phyloP scores from a whole-genome alignment of 371 early-diverging fungal genomes.

The Mucor saturninus region DNA sequence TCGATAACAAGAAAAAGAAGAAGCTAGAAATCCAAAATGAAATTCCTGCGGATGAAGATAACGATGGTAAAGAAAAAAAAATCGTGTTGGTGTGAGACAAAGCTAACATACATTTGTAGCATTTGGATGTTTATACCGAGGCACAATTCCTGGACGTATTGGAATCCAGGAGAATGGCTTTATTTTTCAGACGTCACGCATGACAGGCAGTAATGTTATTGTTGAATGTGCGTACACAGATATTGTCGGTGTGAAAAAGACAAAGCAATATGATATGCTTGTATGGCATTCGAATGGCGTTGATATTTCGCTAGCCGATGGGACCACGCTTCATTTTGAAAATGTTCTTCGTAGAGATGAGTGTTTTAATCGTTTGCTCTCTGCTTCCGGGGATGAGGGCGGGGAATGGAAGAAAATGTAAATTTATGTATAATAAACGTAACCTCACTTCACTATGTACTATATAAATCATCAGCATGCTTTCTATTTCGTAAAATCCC shows the following conservation, averaged over 20 bases:
- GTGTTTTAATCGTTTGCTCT: slow-evolving; percentile 44
- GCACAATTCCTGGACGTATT: slow-evolving; percentile 43
- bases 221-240: slow-evolving; percentile 41
- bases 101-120: slow-evolving; percentile 15
- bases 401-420: slow-evolving; percentile 30
- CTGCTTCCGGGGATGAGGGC: slow-evolving; percentile 36
- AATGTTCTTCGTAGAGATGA: slow-evolving; percentile 47
- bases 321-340: slow-evolving; percentile 43
- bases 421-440: background rate
- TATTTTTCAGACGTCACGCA: slow-evolving; percentile 44
- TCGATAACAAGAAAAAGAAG: slow-evolving; percentile 24
- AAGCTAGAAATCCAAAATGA: slow-evolving; percentile 3
- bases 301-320: slow-evolving; percentile 33
- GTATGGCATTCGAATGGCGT: slow-evolving; percentile 47
- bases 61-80: background rate
- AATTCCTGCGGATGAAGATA: slow-evolving; percentile 6
- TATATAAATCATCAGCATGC: no score
- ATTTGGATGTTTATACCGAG: slow-evolving; percentile 41
- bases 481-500: no score
- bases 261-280: slow-evolving; percentile 40
- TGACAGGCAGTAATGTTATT: slow-evolving; percentile 39
- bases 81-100: no score
- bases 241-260: slow-evolving; percentile 42
- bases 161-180: slow-evolving; percentile 21
- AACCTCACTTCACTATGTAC: no score